Conservation (phyloP, 192 early-diverging fungal genomes). For the Backusella psychrophila region DNA sequence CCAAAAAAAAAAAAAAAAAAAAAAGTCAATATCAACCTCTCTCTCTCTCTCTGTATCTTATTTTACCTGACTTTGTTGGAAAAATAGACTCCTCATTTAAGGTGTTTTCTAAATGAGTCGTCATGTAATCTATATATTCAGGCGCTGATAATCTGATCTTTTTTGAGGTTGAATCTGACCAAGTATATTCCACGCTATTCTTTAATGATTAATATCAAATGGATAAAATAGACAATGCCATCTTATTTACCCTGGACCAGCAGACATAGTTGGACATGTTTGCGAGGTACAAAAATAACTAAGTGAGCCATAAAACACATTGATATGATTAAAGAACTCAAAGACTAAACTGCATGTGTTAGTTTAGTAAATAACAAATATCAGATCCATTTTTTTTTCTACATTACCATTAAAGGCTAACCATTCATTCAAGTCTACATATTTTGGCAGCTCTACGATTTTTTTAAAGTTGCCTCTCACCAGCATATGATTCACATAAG, state of each 20-base stretch:
- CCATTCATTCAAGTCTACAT: slow-evolving; percentile 95
- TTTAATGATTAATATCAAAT: too few relatives aligned
- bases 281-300: slow-evolving; percentile 84
- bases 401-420: slow-evolving; percentile 71
- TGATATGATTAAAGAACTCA: slow-evolving; percentile 93
- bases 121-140: slow-evolving; percentile 94
- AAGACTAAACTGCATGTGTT: slow-evolving; percentile 49
- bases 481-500: slow-evolving; percentile 74
- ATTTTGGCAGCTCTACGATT: slow-evolving; percentile 85
- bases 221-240: too few relatives aligned
- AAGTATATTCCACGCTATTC: slow-evolving; percentile 77
- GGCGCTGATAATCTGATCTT: slow-evolving; percentile 86
- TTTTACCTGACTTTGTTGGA: slow-evolving; percentile 85
- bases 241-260: slow-evolving; percentile 62
- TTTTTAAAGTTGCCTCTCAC: slow-evolving; percentile 93
- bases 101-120: slow-evolving; percentile 81
- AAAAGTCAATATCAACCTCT: too few relatives aligned
- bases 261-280: slow-evolving; percentile 84
- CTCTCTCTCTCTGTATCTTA: not conserved
- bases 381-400: not conserved
- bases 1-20: too few relatives aligned
- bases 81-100: slow-evolving; percentile 90
- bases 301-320: slow-evolving; percentile 87
- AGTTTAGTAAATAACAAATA: not conserved
- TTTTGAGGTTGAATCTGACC: slow-evolving; percentile 84